Evolutionary conservation across 1,284 basidiomycete genomes (phyloP).

Genomic region (Tilletia caries): DNA sequence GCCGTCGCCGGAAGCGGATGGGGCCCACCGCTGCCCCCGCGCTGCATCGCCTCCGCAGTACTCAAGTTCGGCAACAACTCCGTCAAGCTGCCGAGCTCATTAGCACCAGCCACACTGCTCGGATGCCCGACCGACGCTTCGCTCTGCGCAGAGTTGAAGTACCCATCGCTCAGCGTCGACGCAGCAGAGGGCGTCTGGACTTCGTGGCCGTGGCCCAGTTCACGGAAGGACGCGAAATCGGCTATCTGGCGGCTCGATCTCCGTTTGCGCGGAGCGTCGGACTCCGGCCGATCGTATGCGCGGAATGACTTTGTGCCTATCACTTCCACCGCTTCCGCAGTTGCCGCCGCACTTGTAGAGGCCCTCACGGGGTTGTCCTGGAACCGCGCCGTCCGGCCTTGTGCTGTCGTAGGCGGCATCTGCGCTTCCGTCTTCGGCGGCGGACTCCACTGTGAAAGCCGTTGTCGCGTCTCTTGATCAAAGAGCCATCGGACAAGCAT

Average conservation of each 20-base stretch:
- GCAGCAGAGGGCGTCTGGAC: slow-evolving; percentile 15
- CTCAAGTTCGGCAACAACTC: not conserved
- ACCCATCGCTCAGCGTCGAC: slow-evolving; percentile 22
- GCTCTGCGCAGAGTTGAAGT: slow-evolving; percentile 1
- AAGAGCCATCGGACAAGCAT: slow-evolving; percentile 46
- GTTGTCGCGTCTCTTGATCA: slow-evolving; percentile 38
- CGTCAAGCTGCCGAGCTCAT: not conserved
- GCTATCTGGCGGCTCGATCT: not conserved
- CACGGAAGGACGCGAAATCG: not conserved
- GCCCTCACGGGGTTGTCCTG: not conserved
- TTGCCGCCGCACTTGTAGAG: not conserved
- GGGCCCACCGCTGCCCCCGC: slow-evolving; percentile 15
- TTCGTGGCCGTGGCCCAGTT: not conserved
- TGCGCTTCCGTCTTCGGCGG: not conserved
- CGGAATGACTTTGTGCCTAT: not conserved
- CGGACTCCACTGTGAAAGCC: slow-evolving; percentile 33
- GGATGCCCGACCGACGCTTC: not conserved
- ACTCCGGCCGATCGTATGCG: not conserved
- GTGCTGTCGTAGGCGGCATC: not conserved
- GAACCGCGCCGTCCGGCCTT: not conserved
- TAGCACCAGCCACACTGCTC: not conserved
- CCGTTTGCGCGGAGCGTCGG: not conserved
- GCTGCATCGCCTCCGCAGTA: slow-evolving; percentile 15
- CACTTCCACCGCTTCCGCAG: not conserved
- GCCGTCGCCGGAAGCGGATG: not conserved